phyloP scores from a whole-genome alignment of 805 yeast genomes.

The Wickerhamomyces pijperi region DNA sequence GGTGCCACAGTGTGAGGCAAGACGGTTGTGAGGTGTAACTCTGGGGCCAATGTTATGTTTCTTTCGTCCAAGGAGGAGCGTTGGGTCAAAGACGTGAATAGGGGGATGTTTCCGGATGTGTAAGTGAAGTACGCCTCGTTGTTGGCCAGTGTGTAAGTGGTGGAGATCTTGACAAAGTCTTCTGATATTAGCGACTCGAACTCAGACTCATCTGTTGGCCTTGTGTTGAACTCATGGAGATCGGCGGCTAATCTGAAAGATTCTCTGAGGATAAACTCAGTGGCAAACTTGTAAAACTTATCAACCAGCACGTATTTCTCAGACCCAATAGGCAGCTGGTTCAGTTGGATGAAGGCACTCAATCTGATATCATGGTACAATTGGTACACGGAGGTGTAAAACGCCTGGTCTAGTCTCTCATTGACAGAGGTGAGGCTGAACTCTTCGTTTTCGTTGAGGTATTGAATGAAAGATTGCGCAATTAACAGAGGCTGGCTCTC shows the following conservation, averaged over 20 bases:
- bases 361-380: constrained; percentile 60
- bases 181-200: constrained; percentile 29
- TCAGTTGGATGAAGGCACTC: constrained; percentile 37
- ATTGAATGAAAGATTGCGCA: constrained; percentile 5
- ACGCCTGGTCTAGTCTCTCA: constrained; percentile 25
- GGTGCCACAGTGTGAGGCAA: constrained; percentile 34
- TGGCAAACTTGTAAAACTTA: constrained; percentile 47
- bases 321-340: constrained; percentile 37
- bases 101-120: constrained; percentile 57
- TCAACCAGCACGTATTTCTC: constrained; percentile 43
- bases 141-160: constrained; percentile 36
- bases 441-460: background rate
- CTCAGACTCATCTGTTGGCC: constrained; percentile 13
- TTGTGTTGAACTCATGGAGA: constrained; percentile 8
- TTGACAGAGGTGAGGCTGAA: constrained; percentile 26
- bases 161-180: constrained; percentile 52
- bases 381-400: constrained; percentile 36
- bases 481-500: constrained; percentile 12
- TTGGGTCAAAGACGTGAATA: constrained; percentile 63
- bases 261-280: constrained; percentile 57
- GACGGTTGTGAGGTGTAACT: constrained; percentile 55
- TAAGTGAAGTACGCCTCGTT: constrained; percentile 57
- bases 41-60: constrained; percentile 54
- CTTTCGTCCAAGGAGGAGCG: constrained; percentile 72
- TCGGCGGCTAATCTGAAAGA: constrained; percentile 31